Evolutionary conservation across 2,329 filamentous ascomycete species (phyloP).

Genomic region (Cordyceps tenuipes): DNA sequence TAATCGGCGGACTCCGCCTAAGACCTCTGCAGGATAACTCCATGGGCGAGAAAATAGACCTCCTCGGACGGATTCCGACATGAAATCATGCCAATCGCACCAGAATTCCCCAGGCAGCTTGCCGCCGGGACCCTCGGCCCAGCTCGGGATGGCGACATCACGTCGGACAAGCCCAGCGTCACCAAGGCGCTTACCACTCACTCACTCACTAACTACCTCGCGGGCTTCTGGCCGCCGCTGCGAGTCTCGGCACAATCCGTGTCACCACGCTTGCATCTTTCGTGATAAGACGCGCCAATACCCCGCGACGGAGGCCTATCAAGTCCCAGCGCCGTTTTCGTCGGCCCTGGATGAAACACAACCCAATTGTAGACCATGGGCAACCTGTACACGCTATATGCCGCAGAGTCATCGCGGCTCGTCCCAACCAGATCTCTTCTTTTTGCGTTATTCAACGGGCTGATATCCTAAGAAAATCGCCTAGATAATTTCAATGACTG

Average conservation of each 20-base stretch:
- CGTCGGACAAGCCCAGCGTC: conserved; percentile 2
- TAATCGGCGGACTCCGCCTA: not conserved
- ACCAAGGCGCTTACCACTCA: not conserved
- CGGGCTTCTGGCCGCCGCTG: not conserved
- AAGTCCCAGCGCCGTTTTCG: not conserved
- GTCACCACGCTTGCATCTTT: not conserved
- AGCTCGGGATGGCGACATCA: not conserved
- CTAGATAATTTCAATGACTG: no score
- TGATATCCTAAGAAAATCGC: no score
- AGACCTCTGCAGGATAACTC: not conserved
- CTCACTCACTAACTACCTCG: not conserved
- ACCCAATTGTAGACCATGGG: not conserved
- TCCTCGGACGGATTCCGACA: not conserved
- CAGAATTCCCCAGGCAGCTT: not conserved
- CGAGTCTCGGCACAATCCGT: not conserved
- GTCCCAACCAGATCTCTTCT: not conserved
- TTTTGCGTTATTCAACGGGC: not conserved
- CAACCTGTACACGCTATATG: not conserved
- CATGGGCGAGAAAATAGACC: not conserved
- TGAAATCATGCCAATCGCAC: no score
- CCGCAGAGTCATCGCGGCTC: not conserved
- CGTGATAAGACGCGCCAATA: not conserved
- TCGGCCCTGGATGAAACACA: not conserved
- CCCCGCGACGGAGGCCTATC: not conserved
- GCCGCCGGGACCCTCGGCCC: not conserved